Evolutionary conservation across 805 yeast genomes (phyloP).

Genomic region (Candida pseudofarinosa): DNA sequence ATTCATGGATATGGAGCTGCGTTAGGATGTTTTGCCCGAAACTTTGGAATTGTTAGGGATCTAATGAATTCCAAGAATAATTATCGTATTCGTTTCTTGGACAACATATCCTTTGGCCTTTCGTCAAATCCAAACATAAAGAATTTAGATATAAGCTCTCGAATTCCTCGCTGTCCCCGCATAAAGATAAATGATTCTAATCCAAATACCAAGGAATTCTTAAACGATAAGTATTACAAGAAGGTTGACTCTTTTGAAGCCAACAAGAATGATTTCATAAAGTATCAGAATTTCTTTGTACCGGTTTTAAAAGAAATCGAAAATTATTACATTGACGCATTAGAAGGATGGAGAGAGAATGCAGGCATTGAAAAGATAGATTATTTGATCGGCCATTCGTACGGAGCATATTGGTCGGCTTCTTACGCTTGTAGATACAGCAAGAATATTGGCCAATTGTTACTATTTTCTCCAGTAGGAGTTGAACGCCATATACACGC

Average conservation of each 20-base stretch:
- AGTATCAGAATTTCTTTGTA: constrained; percentile 31
- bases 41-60: constrained; percentile 39
- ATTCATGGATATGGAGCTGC: constrained; percentile 58
- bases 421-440: constrained; percentile 62
- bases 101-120: constrained; percentile 48
- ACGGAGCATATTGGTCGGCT: constrained; percentile 71
- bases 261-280: constrained; percentile 20
- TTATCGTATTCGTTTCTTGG: constrained; percentile 48
- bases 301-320: constrained; percentile 46
- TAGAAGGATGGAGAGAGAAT: constrained; percentile 61
- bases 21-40: constrained; percentile 53
- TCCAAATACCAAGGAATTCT: constrained; percentile 23
- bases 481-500: constrained; percentile 68
- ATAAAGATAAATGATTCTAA: constrained; percentile 23
- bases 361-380: constrained; percentile 49
- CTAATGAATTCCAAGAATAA: constrained; percentile 25
- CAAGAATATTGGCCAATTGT: constrained; percentile 45
- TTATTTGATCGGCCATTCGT: constrained; percentile 71
- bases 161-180: constrained; percentile 15
- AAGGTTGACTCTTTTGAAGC: constrained; percentile 32
- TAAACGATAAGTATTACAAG: constrained; percentile 38
- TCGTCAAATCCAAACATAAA: constrained; percentile 43
- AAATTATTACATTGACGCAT: constrained; percentile 49
- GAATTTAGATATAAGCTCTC: constrained; percentile 13
- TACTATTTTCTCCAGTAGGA: constrained; percentile 74